Evolutionary conservation across 2,329 filamentous ascomycete genomes (phyloP), one percentile per base, ranked within the genome.

Genomic region (Fusarium buharicum): DNA sequence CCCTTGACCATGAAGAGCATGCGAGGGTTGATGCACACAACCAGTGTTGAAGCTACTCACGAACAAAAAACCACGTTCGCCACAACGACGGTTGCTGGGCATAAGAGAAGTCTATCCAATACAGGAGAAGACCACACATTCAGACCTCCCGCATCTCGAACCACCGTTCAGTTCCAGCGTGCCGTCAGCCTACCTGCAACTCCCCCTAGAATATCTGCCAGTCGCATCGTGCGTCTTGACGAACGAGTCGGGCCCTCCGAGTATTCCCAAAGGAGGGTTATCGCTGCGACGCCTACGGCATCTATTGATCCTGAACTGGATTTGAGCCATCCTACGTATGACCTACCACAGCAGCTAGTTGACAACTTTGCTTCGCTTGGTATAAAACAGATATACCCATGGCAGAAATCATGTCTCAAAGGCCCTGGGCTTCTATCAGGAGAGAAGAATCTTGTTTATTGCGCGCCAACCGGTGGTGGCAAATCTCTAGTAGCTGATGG

Each of bases 401-500:
- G 90, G 90, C 90, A 93, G 74, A 89, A 89, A 46, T 86, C 87
- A 54, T 93, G 90, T 69, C 79, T 93, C 8, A 79, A 89, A 49
- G 86, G 86, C 0, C 86, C 85, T 4, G 88, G 89, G 0, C 79
- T 92, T 16, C 78, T 93, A 12, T 74, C 78, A 6, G 90, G 90
- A 14, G 79, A 85, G 46, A 85, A 82, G 61, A 92, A 91, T 66
- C 79, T 93, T 10, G 87, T 93, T n/a, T 93, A 93, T 71, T 90
- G 87, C 38, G 90, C 90, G 8, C 90, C 90, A 0, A 93, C 90
- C 0, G 90, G 90, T 5, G 90, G 90, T 36, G 90, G 90, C 14
- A 92, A 93, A 75, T 92, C 89, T 8, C 80, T 93, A 12, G 89
- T 92, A 41, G 90, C 90, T 53, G 84, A 87, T 69, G 74, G 78